These are phyloP conservation scores for Sporothrix inflata DNA, from an alignment of 2,329 filamentous ascomycete genomes.

Conservation along the genomic window DNA sequence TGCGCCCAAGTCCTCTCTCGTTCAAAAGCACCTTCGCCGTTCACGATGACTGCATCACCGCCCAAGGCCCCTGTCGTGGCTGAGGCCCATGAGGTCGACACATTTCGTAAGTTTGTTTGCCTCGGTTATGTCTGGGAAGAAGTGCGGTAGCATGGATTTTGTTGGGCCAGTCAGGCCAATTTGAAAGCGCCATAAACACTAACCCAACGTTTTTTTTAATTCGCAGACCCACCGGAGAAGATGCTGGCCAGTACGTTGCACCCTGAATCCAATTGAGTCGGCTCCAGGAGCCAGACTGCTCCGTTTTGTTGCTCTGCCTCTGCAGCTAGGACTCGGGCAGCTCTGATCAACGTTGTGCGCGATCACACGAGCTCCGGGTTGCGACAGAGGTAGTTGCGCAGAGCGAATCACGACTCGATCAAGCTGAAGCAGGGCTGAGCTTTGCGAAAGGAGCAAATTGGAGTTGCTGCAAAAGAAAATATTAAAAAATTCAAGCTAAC, in stretches of 20 bases:
- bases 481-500: constrained; percentile 38
- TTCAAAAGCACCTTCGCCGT: constrained; percentile 1
- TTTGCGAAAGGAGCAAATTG: not conserved
- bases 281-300: constrained; percentile 6
- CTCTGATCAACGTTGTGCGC: not conserved
- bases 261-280: constrained; percentile 5
- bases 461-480: constrained; percentile 9
- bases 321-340: constrained; percentile 1
- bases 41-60: constrained; percentile 48
- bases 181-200: constrained; percentile 26
- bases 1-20: not conserved
- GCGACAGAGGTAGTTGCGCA: not conserved
- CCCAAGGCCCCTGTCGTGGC: constrained; percentile 63
- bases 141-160: constrained; percentile 23
- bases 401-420: not conserved
- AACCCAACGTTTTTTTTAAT: constrained; percentile 31
- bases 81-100: constrained; percentile 78
- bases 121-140: constrained; percentile 24
- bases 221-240: constrained; percentile 63
- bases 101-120: constrained; percentile 59
- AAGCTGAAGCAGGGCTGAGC: not conserved
- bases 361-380: not conserved
- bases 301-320: constrained; percentile 7
- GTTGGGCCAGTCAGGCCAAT: constrained; percentile 27
- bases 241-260: constrained; percentile 66